Base-by-base conservation (phyloP, 371 early-diverging fungal species). In the Mucor mucedo region DNA sequence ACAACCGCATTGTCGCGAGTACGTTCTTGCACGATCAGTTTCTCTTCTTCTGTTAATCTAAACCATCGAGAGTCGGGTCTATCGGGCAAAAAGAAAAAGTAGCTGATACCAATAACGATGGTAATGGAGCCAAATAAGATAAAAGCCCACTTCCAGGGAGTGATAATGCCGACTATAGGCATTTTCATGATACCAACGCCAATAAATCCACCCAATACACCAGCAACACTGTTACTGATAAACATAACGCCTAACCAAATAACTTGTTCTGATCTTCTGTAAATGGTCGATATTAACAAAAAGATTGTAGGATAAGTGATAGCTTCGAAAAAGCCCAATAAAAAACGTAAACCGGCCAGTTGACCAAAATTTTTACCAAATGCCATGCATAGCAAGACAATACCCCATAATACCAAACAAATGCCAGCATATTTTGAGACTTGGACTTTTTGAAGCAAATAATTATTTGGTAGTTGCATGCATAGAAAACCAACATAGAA, bases 311-410 rank as follows among this genome's bases (percentile, higher is more conserved):
- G 77, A 28, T 79, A 76, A 0, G 75, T 72, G 2, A 60, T 58
- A 5, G 74, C 72, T 32, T 79, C 72, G 48, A 73, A 76, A 28
- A 79, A 72, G 0, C 79, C 79, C 5, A 79, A 63, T 14, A 79
- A 44, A 16, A 76, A 67, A 0, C 75, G 68, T 11, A 72, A 61
- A 8, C 58, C 73, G 35, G 75, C 75, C n/a, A 79, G 63, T 27
- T 71, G 61, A 27, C 55, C 2, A 65, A 79, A 79, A 44, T 71
- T 65, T 0, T 62, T 63, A 9, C 66, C 57, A 2, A 54, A 52
- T 1, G 73, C 47, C 35, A 66, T 74, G 13, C 62, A 66, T 8
- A 60, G 67, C 1, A 79, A 50, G 11, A 49, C 40, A 8, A 47
- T 55, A 0, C 77, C 77, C 71, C 71, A 71, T 4, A 57, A 16